Evolutionary conservation across 257 asterid species (phyloP).

Genomic region (Solanum pinnatisectum): DNA sequence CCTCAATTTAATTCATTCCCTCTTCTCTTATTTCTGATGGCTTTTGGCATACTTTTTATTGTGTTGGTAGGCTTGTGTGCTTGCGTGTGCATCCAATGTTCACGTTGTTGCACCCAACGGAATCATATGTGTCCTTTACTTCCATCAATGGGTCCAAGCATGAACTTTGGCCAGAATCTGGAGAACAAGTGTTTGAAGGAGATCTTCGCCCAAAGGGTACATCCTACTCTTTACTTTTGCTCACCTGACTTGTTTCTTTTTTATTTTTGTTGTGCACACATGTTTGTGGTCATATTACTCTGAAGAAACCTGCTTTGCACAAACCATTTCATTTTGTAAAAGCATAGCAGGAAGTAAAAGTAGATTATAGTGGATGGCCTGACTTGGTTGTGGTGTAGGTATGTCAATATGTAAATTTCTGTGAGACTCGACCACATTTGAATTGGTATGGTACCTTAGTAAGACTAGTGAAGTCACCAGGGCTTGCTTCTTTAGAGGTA

Average conservation of each 20-base stretch:
- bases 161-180: constrained; percentile 71
- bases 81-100: constrained; percentile 86
- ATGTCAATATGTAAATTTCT: neutral
- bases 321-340: neutral
- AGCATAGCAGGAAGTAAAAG: neutral
- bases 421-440: neutral
- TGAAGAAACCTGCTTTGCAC: neutral
- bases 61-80: constrained; percentile 74
- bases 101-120: constrained; percentile 64
- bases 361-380: neutral
- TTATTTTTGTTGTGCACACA: neutral
- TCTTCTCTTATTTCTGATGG: neutral
- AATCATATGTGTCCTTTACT: constrained; percentile 62
- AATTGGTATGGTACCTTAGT: neutral
- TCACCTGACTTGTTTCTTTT: neutral
- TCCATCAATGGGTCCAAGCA: constrained; percentile 64
- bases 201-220: constrained; percentile 74
- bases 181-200: constrained; percentile 58
- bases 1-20: neutral
- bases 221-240: neutral
- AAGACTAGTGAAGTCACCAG: neutral
- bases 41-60: neutral
- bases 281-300: neutral
- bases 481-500: neutral
- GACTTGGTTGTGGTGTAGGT: neutral